These are phyloP conservation scores for Lactifluus hygrophoroides DNA, from an alignment of 768 basidiomycete species.

Conservation along the genomic window DNA sequence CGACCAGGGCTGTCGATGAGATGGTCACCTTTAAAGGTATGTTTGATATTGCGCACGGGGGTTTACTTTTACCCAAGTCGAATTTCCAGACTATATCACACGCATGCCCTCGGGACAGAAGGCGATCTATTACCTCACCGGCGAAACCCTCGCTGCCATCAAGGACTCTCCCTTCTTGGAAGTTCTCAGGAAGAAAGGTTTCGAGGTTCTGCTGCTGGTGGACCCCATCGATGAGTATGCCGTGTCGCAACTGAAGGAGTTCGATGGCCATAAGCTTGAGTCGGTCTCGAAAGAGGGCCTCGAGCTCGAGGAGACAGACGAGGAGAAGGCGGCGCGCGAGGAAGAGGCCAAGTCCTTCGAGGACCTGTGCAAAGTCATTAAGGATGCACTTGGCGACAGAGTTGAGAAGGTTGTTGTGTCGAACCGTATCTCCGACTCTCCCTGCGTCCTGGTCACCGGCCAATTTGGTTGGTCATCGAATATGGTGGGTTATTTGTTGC, in stretches of 20 bases:
- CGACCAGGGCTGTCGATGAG: constrained; percentile 90
- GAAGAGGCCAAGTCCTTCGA: constrained; percentile 73
- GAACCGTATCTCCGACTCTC: constrained; percentile 95
- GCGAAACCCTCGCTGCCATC: constrained; percentile 87
- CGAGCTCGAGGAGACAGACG: constrained; percentile 97
- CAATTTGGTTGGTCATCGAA: constrained; percentile 99
- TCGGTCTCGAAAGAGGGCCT: constrained; percentile 99
- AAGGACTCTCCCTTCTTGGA: constrained; percentile 98
- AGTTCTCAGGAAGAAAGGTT: constrained; percentile 98
- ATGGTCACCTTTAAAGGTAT: constrained; percentile 86
- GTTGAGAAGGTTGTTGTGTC: constrained; percentile 99
- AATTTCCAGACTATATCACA: constrained; percentile 82
- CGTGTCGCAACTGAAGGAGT: constrained; percentile 97
- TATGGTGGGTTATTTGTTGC: constrained; percentile 53
- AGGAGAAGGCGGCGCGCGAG: constrained; percentile 90
- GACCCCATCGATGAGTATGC: constrained; percentile 99
- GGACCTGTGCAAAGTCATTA: constrained; percentile 89
- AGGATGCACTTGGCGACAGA: constrained; percentile 98
- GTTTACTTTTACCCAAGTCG: neutral
- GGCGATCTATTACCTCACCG: constrained; percentile 98
- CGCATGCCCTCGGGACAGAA: constrained; percentile 99
- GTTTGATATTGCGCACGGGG: constrained; percentile 20
- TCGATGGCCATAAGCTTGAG: constrained; percentile 93
- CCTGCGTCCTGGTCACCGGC: constrained; percentile 94
- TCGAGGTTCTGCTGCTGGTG: constrained; percentile 93